phyloP scores from a whole-genome alignment of 352 stramenopile species.

The Elongisporangium prolatum region DNA sequence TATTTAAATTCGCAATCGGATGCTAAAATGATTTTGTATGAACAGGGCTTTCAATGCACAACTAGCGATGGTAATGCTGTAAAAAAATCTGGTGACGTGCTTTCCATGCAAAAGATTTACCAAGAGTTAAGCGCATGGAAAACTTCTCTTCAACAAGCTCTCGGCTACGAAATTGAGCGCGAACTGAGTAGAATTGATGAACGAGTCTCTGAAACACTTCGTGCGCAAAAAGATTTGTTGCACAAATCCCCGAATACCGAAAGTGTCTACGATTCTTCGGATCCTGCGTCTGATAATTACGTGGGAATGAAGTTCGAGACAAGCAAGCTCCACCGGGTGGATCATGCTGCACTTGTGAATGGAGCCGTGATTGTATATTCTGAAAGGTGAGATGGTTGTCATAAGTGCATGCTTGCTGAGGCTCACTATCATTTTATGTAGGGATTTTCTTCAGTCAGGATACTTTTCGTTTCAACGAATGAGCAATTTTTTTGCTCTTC shows the following conservation, averaged over 20 bases:
- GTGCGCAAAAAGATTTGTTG: constrained; percentile 52
- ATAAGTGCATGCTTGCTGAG: neutral
- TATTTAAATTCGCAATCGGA: neutral
- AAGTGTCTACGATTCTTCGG: constrained; percentile 39
- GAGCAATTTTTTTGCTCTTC: constrained; percentile 22
- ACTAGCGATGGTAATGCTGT: constrained; percentile 1
- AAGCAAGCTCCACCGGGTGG: constrained; percentile 49
- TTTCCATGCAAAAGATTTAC: constrained; percentile 13
- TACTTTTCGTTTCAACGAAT: constrained; percentile 30
- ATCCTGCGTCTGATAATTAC: constrained; percentile 48
- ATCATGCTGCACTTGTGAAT: constrained; percentile 66
- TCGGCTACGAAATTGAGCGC: constrained; percentile 21
- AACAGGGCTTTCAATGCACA: constrained; percentile 9
- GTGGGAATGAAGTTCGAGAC: constrained; percentile 25
- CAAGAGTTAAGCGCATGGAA: constrained; percentile 28
- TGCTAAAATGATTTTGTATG: neutral
- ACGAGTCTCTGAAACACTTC: constrained; percentile 50
- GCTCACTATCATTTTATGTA: constrained; percentile 13
- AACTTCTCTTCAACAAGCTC: constrained; percentile 5
- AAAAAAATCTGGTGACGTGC: neutral
- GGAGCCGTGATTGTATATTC: constrained; percentile 55
- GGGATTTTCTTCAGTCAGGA: constrained; percentile 46
- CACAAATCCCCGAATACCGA: constrained; percentile 48
- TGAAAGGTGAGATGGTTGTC: constrained; percentile 27
- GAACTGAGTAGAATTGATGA: constrained; percentile 55